Evolutionary conservation across 257 asterid species (phyloP).

Genomic region (Orobanche coerulescens): DNA sequence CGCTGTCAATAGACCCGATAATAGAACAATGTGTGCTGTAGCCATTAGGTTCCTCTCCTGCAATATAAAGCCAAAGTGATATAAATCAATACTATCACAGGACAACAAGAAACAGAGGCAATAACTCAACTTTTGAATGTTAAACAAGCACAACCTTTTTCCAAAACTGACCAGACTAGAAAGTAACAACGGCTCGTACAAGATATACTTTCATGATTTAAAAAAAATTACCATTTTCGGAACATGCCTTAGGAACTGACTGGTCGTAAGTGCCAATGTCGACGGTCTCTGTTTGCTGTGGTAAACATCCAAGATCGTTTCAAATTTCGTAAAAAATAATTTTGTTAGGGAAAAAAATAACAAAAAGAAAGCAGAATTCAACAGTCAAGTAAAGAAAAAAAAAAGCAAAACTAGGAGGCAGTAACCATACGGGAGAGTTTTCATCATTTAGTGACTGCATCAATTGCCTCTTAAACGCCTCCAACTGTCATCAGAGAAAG

Average conservation of each 20-base stretch:
- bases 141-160: not conserved
- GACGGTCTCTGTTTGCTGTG: slow-evolving; percentile 48
- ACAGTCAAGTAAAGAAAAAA: not conserved
- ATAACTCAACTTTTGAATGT: not conserved
- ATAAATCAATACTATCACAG: not conserved
- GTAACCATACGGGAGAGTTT: slow-evolving; percentile 48
- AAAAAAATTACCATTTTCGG: slow-evolving; percentile 39
- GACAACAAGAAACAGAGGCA: not conserved
- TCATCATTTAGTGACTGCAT: slow-evolving; percentile 79
- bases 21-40: slow-evolving; percentile 31
- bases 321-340: not conserved
- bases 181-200: not conserved
- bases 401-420: not conserved
- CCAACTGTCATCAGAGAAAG: slow-evolving; percentile 45
- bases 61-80: slow-evolving; percentile 18
- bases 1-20: slow-evolving; percentile 34
- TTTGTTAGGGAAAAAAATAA: not conserved
- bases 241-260: slow-evolving; percentile 33
- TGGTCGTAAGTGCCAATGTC: slow-evolving; percentile 74
- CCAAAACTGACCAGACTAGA: too few species aligned
- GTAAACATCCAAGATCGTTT: slow-evolving; percentile 3
- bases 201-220: not conserved
- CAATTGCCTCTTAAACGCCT: slow-evolving; percentile 78
- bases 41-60: slow-evolving; percentile 41
- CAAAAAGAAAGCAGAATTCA: not conserved